A percentile compares a stretch with the other conserved stretches of the same genome.
Evolutionary conservation across 2,329 filamentous ascomycete species (phyloP).

Genomic region (Elsinoe batatas): DNA sequence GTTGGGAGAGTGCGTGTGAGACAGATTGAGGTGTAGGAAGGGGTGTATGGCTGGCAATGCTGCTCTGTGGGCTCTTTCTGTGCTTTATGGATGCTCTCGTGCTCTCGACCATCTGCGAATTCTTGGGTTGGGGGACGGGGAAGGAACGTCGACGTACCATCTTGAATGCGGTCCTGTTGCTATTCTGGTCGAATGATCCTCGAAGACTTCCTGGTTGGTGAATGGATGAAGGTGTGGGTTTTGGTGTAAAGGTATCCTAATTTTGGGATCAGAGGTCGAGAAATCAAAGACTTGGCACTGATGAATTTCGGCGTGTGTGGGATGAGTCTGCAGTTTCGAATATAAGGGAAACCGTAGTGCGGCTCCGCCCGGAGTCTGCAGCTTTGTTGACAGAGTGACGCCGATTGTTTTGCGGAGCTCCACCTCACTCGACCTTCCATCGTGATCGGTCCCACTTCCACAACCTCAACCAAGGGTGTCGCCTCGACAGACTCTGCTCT

Average conservation of each 20-base stretch:
- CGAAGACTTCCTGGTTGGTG: conserved; percentile 13
- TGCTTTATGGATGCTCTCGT: not conserved
- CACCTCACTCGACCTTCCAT: not conserved
- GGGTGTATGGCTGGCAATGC: not conserved
- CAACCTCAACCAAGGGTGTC: conserved; percentile 2
- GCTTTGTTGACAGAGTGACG: conserved; percentile 7
- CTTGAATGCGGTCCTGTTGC: conserved; percentile 11
- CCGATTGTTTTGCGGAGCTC: conserved; percentile 6
- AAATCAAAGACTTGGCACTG: conserved; percentile 5
- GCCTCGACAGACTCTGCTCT: not conserved
- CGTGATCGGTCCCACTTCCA: conserved; percentile 9
- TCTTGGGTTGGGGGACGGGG: not conserved
- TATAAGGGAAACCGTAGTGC: not conserved
- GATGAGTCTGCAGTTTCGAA: not conserved
- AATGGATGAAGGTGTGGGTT: conserved; percentile 3
- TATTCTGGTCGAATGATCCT: conserved; percentile 14
- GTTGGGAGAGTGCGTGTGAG: not conserved
- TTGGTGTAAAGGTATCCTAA: not conserved
- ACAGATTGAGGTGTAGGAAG: not conserved
- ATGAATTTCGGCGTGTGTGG: conserved; percentile 3
- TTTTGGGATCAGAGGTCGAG: conserved; percentile 1
- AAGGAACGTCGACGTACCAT: conserved; percentile 6
- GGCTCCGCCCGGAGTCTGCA: not conserved
- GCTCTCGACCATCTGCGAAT: not conserved
- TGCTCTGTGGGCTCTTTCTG: not conserved